phyloP scores from a whole-genome alignment of 1,139 yeast genomes.

The Taphrina sp. region DNA sequence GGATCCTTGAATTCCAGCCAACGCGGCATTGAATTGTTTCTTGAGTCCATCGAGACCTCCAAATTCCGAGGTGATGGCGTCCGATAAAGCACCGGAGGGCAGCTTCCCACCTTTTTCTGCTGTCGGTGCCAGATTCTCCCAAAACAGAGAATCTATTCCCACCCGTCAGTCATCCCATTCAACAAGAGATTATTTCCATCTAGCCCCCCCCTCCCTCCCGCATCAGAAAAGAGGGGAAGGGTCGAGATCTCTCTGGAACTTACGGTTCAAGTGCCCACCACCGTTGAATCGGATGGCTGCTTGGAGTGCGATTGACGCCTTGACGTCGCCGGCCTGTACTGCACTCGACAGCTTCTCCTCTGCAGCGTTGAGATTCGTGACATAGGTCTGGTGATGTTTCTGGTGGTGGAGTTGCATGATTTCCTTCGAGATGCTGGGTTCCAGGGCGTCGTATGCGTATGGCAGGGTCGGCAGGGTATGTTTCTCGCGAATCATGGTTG shows the following conservation, averaged over 20 bases:
- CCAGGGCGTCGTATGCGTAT: constrained; percentile 56
- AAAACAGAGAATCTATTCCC: constrained; percentile 56
- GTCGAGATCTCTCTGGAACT: too few species aligned
- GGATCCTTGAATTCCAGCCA: constrained; percentile 94
- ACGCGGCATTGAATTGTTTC: constrained; percentile 61
- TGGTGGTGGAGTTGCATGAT: constrained; percentile 76
- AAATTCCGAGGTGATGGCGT: constrained; percentile 64
- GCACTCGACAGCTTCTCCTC: constrained; percentile 77
- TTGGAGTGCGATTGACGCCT: constrained; percentile 66
- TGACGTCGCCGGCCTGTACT: constrained; percentile 61
- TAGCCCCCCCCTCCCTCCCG: too few species aligned
- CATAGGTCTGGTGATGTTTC: constrained; percentile 95
- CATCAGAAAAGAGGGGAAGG: too few species aligned
- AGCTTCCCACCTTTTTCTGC: constrained; percentile 83
- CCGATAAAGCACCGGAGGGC: constrained; percentile 61
- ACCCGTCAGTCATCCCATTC: too few species aligned
- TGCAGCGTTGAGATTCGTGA: constrained; percentile 81
- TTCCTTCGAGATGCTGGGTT: constrained; percentile 84
- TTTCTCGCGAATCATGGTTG: not conserved
- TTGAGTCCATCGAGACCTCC: constrained; percentile 78
- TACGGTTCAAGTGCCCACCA: constrained; percentile 89
- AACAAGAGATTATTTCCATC: too few species aligned
- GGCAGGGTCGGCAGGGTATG: not conserved
- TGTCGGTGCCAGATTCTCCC: constrained; percentile 87
- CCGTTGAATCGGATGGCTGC: constrained; percentile 89